A percentile compares a stretch with the other conserved stretches of the same genome.
phyloP scores from a whole-genome alignment of 768 basidiomycete species.

The Termitomyces heimii region DNA sequence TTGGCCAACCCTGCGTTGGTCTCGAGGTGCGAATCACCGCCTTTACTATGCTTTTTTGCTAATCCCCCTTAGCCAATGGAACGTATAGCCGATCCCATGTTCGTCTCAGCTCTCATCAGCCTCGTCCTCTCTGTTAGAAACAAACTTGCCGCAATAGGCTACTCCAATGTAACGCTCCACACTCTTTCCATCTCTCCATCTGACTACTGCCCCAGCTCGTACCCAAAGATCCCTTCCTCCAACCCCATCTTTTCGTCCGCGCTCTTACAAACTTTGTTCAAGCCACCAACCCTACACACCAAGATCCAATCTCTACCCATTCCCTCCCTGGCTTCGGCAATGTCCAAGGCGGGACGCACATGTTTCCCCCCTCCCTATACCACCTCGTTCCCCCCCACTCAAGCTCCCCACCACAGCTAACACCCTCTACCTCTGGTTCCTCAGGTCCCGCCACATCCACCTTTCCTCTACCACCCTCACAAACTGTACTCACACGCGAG shows the following conservation, averaged over 20 bases:
- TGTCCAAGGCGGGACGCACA: background rate
- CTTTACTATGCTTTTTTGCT: background rate
- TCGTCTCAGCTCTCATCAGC: conserved; percentile 66
- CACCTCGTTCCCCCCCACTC: background rate
- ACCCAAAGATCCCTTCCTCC: conserved; percentile 77
- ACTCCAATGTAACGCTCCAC: conserved; percentile 28
- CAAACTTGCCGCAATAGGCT: conserved; percentile 57
- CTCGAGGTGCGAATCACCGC: conserved; percentile 45
- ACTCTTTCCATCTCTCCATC: background rate
- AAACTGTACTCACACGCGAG: conserved; percentile 33
- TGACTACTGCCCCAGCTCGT: conserved; percentile 21
- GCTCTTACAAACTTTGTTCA: conserved; percentile 37
- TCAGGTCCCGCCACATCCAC: conserved; percentile 11
- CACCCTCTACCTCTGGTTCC: conserved; percentile 4
- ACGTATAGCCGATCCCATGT: conserved; percentile 65
- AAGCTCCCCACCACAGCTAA: conserved; percentile 6
- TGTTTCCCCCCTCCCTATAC: conserved; percentile 5
- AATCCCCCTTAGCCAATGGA: conserved; percentile 49
- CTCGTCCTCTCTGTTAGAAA: conserved; percentile 64
- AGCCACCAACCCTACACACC: conserved; percentile 13
- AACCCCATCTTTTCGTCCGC: conserved; percentile 52
- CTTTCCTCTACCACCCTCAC: conserved; percentile 7
- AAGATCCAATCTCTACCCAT: conserved; percentile 6
- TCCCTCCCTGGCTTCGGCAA: background rate
- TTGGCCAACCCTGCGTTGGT: conserved; percentile 56